Conservation (phyloP, 2,329 filamentous ascomycete species). For the Aspergillus clavatus region DNA sequence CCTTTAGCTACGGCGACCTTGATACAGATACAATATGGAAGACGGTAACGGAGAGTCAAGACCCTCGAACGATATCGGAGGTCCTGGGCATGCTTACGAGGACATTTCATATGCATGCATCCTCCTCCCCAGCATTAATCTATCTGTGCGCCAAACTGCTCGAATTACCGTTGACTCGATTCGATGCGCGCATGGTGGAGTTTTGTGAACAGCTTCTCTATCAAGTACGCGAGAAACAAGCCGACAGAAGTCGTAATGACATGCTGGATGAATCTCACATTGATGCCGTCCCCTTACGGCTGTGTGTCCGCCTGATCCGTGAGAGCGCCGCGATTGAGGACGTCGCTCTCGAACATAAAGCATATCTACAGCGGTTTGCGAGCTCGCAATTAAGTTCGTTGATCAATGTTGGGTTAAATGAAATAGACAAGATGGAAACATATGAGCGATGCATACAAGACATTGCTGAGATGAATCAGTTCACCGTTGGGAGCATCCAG, state of each 20-base stretch:
- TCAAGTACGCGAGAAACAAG: slow-evolving; percentile 44
- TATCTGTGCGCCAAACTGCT: slow-evolving; percentile 69
- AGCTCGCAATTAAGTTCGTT: slow-evolving; percentile 57
- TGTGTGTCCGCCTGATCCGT: slow-evolving; percentile 64
- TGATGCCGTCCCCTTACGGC: slow-evolving; percentile 45
- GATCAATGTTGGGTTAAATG: slow-evolving; percentile 52
- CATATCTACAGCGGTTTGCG: slow-evolving; percentile 61
- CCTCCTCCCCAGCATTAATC: slow-evolving; percentile 45
- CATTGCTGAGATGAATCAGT: slow-evolving; percentile 58
- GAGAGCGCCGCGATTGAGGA: slow-evolving; percentile 59
- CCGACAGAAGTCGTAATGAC: slow-evolving; percentile 23
- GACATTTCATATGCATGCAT: slow-evolving; percentile 45
- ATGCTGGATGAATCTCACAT: slow-evolving; percentile 24
- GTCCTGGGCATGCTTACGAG: slow-evolving; percentile 62
- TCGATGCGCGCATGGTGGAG: slow-evolving; percentile 57
- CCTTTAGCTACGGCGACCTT: slow-evolving; percentile 62
- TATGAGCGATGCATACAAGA: slow-evolving; percentile 65
- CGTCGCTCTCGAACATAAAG: slow-evolving; percentile 53
- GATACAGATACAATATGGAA: slow-evolving; percentile 82
- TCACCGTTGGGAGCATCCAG: slow-evolving; percentile 68
- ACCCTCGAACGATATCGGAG: slow-evolving; percentile 78
- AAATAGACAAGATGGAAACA: slow-evolving; percentile 56
- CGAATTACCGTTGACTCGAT: slow-evolving; percentile 57
- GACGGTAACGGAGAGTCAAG: slow-evolving; percentile 73
- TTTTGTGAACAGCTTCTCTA: slow-evolving; percentile 58